Base-by-base conservation (phyloP, 495 filamentous ascomycete genomes). In the Penicillium antarcticum region DNA sequence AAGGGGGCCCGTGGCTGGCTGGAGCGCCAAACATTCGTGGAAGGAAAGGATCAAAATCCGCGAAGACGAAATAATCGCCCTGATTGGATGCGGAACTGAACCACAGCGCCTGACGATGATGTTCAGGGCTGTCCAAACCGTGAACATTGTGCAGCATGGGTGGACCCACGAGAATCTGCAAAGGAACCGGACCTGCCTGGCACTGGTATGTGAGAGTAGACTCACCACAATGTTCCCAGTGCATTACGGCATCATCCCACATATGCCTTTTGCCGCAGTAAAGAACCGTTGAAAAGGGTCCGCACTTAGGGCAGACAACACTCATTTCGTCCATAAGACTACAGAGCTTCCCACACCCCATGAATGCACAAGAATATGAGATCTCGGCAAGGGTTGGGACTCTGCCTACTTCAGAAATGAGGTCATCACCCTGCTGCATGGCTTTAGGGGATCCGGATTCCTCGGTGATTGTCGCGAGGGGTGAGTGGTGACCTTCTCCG, bases 321-420 rank as follows among this genome's bases (percentile, higher is more conserved):
- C 62, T 56, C 17, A 48, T 33, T 4, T 53, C 48, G 42, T 80
- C 74, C 61, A 67, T 68, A 21, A 76, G 71, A 43, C 80, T 77
- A 65, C 84, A 85, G 69, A 76, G 77, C 45, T 68, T 72, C 1
- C 56, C 21, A 50, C 76, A 79, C 21, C 40, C 53, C 2, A 17
- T 23, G 37, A 44, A 55, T 5, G 58, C 53, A 41, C 75, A 79
- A 9, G 36, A 24, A 17, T 72, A 62, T 0, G 43, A 45, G 23
- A 57, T 43, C 43, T 42, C 59, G 35, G 18, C 42, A 14, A 5
- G 34, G 16, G 3, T 46, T 36, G 38, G 5, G 17, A 7, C 12
- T 19, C 47, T 10, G 5, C 8, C 5, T 8, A 29, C 6, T 7
- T 10, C 26, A 9, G 26, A 29, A 10, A 29, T 10, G 26, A 29